Base-by-base conservation (phyloP, 2,329 filamentous ascomycete genomes). In the Penicillium sp. region DNA sequence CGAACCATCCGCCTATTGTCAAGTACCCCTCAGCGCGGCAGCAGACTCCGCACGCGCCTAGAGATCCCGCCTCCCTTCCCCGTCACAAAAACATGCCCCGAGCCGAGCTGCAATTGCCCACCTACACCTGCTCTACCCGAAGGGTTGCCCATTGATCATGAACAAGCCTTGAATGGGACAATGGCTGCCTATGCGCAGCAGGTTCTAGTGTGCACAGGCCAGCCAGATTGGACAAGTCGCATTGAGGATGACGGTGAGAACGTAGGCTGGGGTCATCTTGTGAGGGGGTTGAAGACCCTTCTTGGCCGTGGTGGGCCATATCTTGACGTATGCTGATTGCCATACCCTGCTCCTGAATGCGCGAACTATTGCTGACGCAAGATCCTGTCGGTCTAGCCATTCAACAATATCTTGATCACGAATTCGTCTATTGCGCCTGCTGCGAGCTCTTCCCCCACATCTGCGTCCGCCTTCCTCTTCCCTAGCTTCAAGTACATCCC, bases 401-500 rank as follows among this genome's bases (percentile, higher is more conserved):
- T 87, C 68, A 87, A 91, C 70, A 88, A 91, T 66, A 72, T 95
- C 49, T 80, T 89, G 22, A 75, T 92, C 48, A 82, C 88, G 18
- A 88, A 88, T 62, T 80, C 86, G 11, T 95, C 89, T 0, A 85
- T 95, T 59, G 75, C 79, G 9, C 80, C 86, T 28, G 78, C 72
- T 4, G 55, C 64, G 3, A 50, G 55, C 7, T 33, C 49, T 29
- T 22, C 63, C 13, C 10, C 42, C 39, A 41, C 55, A 30, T 56
- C 62, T 0, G 67, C 67, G 0, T 89, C 86, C 1, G 87, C 80
- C 1, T 87, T 92, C 63, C 77, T 95, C 16, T 81, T 95, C 28
- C 91, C 91, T 2, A 84, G 82, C 66, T 95, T 95, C 76, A 85
- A 84, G 70, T 90, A 90, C 68, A 75, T 95, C 13, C 83, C 86